Evolutionary conservation across 2,329 filamentous ascomycete species (phyloP).

Genomic region (Monosporascus sp.): DNA sequence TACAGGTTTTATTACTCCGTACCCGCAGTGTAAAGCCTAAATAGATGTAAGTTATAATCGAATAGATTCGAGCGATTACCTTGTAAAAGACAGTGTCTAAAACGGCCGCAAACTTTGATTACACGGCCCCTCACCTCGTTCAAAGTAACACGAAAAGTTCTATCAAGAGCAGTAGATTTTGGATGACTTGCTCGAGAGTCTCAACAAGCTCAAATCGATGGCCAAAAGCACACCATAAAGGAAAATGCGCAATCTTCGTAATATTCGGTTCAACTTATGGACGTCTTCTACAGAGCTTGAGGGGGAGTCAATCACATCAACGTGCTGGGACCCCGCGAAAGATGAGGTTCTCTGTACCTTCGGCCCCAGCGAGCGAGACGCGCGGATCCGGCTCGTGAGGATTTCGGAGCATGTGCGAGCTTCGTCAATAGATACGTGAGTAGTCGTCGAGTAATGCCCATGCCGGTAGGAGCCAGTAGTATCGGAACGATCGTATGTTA

Average conservation of each 20-base stretch:
- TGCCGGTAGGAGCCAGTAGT: too few species aligned
- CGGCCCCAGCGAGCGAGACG: constrained; percentile 67
- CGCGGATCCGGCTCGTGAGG: constrained; percentile 67
- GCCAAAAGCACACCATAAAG: background rate
- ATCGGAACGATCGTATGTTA: constrained; percentile 12
- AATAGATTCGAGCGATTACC: too few species aligned
- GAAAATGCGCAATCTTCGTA: constrained; percentile 84
- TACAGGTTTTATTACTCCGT: background rate
- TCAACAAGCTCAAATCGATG: background rate
- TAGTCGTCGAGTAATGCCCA: constrained; percentile 3
- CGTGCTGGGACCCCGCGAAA: constrained; percentile 78
- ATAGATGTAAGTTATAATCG: too few species aligned
- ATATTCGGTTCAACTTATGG: constrained; percentile 65
- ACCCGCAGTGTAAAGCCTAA: background rate
- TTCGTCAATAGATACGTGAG: constrained; percentile 36
- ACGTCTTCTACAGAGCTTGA: constrained; percentile 45
- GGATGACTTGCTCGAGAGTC: background rate
- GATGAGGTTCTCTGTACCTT: constrained; percentile 78
- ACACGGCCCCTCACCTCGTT: background rate
- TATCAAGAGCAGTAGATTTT: too few species aligned
- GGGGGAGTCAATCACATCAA: constrained; percentile 60
- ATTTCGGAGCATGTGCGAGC: constrained; percentile 39
- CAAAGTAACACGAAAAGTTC: background rate
- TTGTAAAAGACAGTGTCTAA: background rate
- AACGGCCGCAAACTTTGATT: background rate